phyloP scores from a whole-genome alignment of 306 rosid species.

The Citrullus amarus region DNA sequence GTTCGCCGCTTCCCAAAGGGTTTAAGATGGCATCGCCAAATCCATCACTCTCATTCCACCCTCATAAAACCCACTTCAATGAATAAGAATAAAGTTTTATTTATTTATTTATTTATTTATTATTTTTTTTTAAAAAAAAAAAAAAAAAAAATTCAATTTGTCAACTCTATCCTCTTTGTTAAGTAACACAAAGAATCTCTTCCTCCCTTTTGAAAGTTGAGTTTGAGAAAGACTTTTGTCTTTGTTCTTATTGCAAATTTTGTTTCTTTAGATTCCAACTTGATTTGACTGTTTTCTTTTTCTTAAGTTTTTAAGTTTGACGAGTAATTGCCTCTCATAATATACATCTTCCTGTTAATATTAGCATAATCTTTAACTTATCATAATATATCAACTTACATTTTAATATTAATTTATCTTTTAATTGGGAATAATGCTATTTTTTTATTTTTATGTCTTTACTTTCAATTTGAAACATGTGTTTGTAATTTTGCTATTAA shows the following conservation, averaged over 20 bases:
- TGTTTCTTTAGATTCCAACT: not conserved
- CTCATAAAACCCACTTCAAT: not conserved
- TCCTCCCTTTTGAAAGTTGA: not conserved
- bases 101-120: not conserved
- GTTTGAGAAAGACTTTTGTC: not conserved
- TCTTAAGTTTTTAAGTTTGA: too few species aligned
- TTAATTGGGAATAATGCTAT: too few species aligned
- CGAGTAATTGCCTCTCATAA: too few species aligned
- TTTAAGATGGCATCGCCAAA: not conserved
- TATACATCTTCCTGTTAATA: too few species aligned
- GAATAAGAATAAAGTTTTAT: not conserved
- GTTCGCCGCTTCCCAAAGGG: not conserved
- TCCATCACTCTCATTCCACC: not conserved
- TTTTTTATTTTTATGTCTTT: too few species aligned
- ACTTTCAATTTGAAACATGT: too few species aligned
- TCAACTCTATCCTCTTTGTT: conserved; percentile 1
- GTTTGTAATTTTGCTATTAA: too few species aligned
- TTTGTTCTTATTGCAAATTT: not conserved
- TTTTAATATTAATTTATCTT: too few species aligned
- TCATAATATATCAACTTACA: too few species aligned
- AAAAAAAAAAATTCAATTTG: not conserved
- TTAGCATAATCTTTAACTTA: too few species aligned
- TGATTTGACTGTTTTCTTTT: too few species aligned
- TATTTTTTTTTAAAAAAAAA: not conserved
- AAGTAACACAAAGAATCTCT: not conserved